phyloP scores from a whole-genome alignment of 164 flowering plant genomes.

The Liriodendron chinense region DNA sequence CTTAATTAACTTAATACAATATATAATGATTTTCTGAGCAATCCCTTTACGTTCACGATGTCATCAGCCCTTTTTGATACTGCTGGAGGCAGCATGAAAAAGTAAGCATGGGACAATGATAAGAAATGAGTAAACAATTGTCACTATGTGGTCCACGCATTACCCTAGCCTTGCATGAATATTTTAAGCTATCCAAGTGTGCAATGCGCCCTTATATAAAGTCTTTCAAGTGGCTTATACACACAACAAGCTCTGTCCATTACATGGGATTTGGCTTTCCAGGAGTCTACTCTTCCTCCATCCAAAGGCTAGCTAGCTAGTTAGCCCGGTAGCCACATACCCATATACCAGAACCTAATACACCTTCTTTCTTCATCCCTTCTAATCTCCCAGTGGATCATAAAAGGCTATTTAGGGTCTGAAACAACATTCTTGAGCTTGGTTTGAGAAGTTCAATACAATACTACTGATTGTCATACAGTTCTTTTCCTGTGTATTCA shows the following conservation, averaged over 20 bases:
- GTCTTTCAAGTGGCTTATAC: constrained; percentile 7
- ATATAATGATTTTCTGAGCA: neutral
- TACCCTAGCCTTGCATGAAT: neutral
- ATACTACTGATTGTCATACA: too few relatives aligned
- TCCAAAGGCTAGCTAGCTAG: neutral
- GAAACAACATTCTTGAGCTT: too few relatives aligned
- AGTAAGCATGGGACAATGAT: too few relatives aligned
- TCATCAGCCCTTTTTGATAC: neutral
- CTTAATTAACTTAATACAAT: neutral
- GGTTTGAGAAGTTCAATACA: too few relatives aligned
- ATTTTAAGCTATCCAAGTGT: constrained; percentile 4
- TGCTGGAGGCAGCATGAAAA: neutral
- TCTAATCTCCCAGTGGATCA: neutral
- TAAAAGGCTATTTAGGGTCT: neutral
- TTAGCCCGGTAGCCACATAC: constrained; percentile 5
- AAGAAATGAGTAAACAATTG: neutral
- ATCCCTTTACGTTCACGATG: neutral
- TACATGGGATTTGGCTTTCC: constrained; percentile 21
- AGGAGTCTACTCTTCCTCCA: neutral
- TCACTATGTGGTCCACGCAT: neutral
- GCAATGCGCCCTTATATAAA: constrained; percentile 16
- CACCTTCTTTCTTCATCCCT: neutral
- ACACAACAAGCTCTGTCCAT: constrained; percentile 4
- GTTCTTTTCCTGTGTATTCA: too few relatives aligned
- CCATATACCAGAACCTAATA: constrained; percentile 10